Conservation (phyloP, 345 rosid species). For the Excoecaria agallocha region DNA sequence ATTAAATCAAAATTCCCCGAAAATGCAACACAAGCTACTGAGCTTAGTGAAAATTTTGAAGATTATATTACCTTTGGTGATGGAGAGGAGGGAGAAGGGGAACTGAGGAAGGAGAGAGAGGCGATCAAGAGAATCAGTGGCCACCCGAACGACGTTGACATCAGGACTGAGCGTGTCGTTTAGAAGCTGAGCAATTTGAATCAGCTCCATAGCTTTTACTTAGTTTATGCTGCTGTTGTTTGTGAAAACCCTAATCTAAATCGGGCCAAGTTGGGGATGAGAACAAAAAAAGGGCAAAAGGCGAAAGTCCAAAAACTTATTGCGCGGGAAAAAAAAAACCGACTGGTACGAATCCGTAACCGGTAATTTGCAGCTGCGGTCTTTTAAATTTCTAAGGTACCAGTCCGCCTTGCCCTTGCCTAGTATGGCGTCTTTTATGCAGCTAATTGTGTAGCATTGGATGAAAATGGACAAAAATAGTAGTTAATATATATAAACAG, state of each 20-base stretch:
- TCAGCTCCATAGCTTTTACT: conserved; percentile 33
- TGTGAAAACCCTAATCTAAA: conserved; percentile 27
- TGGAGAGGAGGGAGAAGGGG: conserved; percentile 69
- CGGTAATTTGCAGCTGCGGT: too few relatives aligned
- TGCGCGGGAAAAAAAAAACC: conserved; percentile 34
- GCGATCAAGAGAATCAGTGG: conserved; percentile 65
- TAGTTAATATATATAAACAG: too few relatives aligned
- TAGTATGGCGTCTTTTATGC: too few relatives aligned
- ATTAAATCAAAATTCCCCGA: background rate
- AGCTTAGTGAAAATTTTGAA: background rate
- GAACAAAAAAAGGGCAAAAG: background rate
- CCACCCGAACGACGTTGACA: conserved; percentile 44
- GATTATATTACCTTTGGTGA: conserved; percentile 47
- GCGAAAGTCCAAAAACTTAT: background rate
- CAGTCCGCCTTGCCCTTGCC: too few relatives aligned
- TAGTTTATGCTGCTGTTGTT: background rate
- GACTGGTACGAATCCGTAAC: background rate
- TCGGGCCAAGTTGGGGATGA: background rate
- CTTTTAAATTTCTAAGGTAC: too few relatives aligned
- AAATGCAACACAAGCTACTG: background rate
- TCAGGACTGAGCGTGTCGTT: conserved; percentile 60
- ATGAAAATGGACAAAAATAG: too few relatives aligned
- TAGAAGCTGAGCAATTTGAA: conserved; percentile 49
- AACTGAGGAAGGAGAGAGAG: conserved; percentile 59
- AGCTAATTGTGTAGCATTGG: too few relatives aligned